phyloP scores from a whole-genome alignment of 495 filamentous ascomycete genomes.

The Penicillium argentinense region DNA sequence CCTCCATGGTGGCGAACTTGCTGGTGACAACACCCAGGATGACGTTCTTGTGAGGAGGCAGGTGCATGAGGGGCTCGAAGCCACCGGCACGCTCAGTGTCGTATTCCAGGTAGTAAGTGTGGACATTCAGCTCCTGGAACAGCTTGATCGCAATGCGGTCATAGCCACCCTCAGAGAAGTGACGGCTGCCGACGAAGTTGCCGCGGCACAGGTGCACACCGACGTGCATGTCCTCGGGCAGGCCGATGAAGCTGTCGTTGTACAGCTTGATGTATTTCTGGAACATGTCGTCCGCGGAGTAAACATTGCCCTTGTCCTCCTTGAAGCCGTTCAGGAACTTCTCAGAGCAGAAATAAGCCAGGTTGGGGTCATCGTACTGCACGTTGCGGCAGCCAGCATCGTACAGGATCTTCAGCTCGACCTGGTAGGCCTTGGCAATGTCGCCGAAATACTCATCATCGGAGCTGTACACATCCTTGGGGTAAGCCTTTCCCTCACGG shows the following conservation, averaged over 20 bases:
- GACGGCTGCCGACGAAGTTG: slow-evolving; percentile 74
- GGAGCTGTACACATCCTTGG: slow-evolving; percentile 59
- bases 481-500: slow-evolving; percentile 67
- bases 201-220: slow-evolving; percentile 80
- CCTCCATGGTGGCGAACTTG: slow-evolving; percentile 72
- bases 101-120: slow-evolving; percentile 84
- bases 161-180: slow-evolving; percentile 80
- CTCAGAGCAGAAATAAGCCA: slow-evolving; percentile 78
- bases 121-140: slow-evolving; percentile 71
- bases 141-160: slow-evolving; percentile 78
- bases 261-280: slow-evolving; percentile 75
- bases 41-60: slow-evolving; percentile 73
- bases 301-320: slow-evolving; percentile 52
- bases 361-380: slow-evolving; percentile 74
- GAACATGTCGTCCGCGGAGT: slow-evolving; percentile 63
- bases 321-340: slow-evolving; percentile 72
- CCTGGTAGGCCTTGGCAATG: slow-evolving; percentile 71
- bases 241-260: slow-evolving; percentile 66
- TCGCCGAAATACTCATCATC: slow-evolving; percentile 74
- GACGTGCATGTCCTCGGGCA: slow-evolving; percentile 68
- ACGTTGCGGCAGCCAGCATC: slow-evolving; percentile 68
- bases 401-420: slow-evolving; percentile 65
- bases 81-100: slow-evolving; percentile 73
- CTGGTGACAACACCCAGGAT: slow-evolving; percentile 74
- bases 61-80: slow-evolving; percentile 72